A percentile compares a stretch with the other conserved stretches of the same genome.
These are phyloP conservation scores for Secale cereale DNA, from an alignment of 176 grass and related monocot species.

Conservation along the genomic window DNA sequence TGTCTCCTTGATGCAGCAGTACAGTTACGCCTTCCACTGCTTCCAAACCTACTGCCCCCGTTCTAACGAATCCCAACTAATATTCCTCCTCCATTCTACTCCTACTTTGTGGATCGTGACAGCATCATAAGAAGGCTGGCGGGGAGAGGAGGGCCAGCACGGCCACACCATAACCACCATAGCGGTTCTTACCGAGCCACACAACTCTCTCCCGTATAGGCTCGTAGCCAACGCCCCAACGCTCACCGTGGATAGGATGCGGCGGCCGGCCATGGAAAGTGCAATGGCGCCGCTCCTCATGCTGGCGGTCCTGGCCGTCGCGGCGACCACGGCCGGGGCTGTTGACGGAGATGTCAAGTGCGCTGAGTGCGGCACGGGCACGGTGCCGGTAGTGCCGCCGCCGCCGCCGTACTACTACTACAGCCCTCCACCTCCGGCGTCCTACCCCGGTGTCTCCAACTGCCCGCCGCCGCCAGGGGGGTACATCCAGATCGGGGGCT, in stretches of 20 bases:
- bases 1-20: background rate
- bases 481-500: constrained; percentile 36
- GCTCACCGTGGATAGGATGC: background rate
- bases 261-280: background rate
- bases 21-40: background rate
- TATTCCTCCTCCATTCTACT: background rate
- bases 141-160: constrained; percentile 12
- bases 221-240: background rate
- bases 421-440: constrained; percentile 46
- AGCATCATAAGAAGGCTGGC: constrained; percentile 26
- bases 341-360: constrained; percentile 30
- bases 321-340: background rate
- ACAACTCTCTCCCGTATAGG: background rate
- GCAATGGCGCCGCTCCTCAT: background rate
- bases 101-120: background rate
- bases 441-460: constrained; percentile 22
- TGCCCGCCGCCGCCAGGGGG: constrained; percentile 46
- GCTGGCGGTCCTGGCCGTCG: background rate
- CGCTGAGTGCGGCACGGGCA: constrained; percentile 10
- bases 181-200: background rate
- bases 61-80: constrained; percentile 34
- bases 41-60: background rate
- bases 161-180: background rate
- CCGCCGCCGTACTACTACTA: constrained; percentile 59
- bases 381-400: constrained; percentile 19